A percentile compares a stretch with the other conserved stretches of the same genome.
Conservation (phyloP, 1,139 yeast species). For the Geotrichum siamense region DNA sequence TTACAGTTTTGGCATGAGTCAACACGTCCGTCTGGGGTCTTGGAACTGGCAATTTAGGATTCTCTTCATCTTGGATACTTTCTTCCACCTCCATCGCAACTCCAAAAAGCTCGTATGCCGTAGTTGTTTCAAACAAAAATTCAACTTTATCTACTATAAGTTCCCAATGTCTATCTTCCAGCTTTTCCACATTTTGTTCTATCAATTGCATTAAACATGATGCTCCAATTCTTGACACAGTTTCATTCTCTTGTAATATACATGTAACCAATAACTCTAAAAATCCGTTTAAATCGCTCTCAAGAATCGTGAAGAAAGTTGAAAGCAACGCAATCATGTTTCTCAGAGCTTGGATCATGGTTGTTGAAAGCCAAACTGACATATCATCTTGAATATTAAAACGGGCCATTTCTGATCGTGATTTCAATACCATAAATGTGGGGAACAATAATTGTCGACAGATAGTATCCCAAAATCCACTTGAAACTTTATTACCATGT, state of each 20-base stretch:
- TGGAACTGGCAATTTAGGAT: neutral
- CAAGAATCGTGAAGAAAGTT: conserved; percentile 68
- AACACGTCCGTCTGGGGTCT: conserved; percentile 3
- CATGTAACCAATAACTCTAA: conserved; percentile 74
- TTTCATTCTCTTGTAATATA: conserved; percentile 93
- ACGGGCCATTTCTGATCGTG: conserved; percentile 66
- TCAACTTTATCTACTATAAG: conserved; percentile 57
- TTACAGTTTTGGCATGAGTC: conserved; percentile 8
- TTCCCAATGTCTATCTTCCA: conserved; percentile 64
- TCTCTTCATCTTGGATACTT: conserved; percentile 13
- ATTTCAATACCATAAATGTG: conserved; percentile 71
- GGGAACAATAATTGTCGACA: conserved; percentile 81
- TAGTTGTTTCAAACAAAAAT: conserved; percentile 67
- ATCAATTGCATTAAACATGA: conserved; percentile 77
- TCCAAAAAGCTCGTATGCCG: conserved; percentile 77
- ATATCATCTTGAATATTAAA: conserved; percentile 68
- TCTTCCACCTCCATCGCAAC: conserved; percentile 27
- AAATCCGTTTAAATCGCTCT: conserved; percentile 67
- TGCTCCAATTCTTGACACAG: conserved; percentile 90
- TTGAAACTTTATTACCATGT: conserved; percentile 69
- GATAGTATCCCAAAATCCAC: conserved; percentile 73
- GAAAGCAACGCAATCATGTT: conserved; percentile 79
- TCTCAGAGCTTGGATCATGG: conserved; percentile 89
- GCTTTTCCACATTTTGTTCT: conserved; percentile 60
- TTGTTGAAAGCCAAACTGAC: conserved; percentile 96